Base-by-base conservation (phyloP, 257 asterid genomes). In the Striga asiatica region DNA sequence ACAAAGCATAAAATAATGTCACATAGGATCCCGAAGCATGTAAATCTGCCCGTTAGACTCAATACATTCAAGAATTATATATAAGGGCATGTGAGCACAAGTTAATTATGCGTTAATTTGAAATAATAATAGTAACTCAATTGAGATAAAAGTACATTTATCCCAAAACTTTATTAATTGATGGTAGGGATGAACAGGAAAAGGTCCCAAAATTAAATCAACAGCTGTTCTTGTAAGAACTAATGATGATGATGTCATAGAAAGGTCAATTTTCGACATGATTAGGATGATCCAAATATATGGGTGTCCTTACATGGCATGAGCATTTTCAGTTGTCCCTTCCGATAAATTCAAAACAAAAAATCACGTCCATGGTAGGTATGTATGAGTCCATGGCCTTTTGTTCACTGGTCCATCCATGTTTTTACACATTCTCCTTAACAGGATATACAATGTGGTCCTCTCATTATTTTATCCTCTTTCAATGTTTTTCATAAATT, bases 241-340 rank as follows among this genome's bases (percentile, higher is more conserved):
- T 3, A 4, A 50, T 50, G 56, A 71, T 54, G 63, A 69, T 73
- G 83, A 82, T 65, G 78, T 73, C 89, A 82, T 66, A 69, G 62
- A 65, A 45, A 72, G 64, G 83, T 85, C 81, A 85, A 72, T 24
- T 56, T 79, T n/a, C n/a, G 78, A 69, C 88, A 71, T 81, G 88
- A 81, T 74, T 67, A 49, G 49, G 58, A 42, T 70, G 35, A 74
- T 57, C 52, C 53, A 56, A 64, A 41, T 58, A 48, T 43, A 38
- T 57, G 61, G 61, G 35, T 68, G 81, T 76, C 76, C 61, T 76
- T 47, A 45, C 63, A 51, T 65, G 69, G 78, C 74, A 72, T 72
- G 88, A 69, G 57, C 35, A 50, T 11, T 42, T 54, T 47, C 53
- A 10, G 19, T 65, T 70, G 77, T 73, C 75, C 66, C 62, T 43